Base-by-base conservation (phyloP, 768 basidiomycete species). In the Termitomyces heimii region DNA sequence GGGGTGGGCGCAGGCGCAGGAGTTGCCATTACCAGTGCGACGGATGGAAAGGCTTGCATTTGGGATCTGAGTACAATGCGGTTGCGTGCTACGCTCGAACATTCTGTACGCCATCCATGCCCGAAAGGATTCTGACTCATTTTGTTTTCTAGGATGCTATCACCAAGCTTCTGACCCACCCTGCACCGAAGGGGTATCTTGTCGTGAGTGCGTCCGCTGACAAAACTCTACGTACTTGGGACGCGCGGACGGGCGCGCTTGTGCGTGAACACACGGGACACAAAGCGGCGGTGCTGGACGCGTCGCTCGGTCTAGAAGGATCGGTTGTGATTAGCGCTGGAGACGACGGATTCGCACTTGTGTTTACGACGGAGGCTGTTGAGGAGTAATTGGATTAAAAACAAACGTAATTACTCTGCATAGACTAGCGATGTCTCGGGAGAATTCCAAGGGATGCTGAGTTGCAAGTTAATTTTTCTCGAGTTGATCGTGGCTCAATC, bases 51-150 rank as follows among this genome's bases (percentile, higher is more conserved):
- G 67, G 89, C 86, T 18, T 93, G 90, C 64, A 85, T 98, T 34
- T 99, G 96, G 94, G 97, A 99, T 73, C 78, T 95, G 43, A 80
- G 80, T 50, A 95, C 92, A 26, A 92, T 92, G 80, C 80, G 89
- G 60, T 68, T 94, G 52, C 82, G 97, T 55, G 80, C 87, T 18
- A 94, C 90, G 14, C 74, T 97, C 6, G 77, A 87, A 60, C 95
- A 98, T 66, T 76, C 85, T 70, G 95, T 95, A 60, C 52, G 82
- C 14, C 54, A 44, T 35, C n/a, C 29, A 50, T 31, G 49, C 9
- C 6, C 12, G 3, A 12, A 29, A 7, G 26, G n/a, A 13, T 6
- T 12, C 18, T 13, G 35, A 3, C 18, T 37, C 3, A n/a, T 37
- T 28, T 20, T 20, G 9, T n/a, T 46, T 54, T 63, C 13, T 58